Evolutionary conservation across 257 asterid genomes (phyloP), one percentile per base, ranked within the genome.

Genomic region (Osmanthus fragrans): DNA sequence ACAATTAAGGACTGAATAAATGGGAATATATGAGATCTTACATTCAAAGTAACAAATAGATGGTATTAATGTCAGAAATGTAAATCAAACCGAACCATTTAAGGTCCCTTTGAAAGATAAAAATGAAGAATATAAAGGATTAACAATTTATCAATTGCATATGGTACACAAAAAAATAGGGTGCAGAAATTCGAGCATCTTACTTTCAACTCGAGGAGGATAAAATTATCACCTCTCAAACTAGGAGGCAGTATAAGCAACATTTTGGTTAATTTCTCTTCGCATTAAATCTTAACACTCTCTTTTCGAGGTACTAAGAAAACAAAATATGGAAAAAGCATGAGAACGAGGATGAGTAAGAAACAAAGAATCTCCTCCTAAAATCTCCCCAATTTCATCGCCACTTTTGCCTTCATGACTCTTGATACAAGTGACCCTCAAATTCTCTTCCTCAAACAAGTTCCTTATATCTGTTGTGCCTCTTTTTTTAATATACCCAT

Each of bases 121-220:
- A 65, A 32, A n/a, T 5, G 15, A 27, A 63, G 75, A 74, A 71
- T 42, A 58, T 0, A 16, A 27, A 18, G 12, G 25, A 21, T 33
- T n/a, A 33, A 42, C 58, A 64, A 71, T 29, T 7, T 16, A 63
- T 56, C 45, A 68, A 39, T n/a, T 37, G n/a, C 79, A 72, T 49
- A 36, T 21, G 2, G 4, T 60, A 25, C 33, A 60, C 13, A 60
- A 25, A 6, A 8, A 8, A 23, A 9, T 23, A 23, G 7, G 18
- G 18, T 23, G 68, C 18, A 25, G 18, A 3, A 30, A 23, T 7
- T 33, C 30, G 23, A 7, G 18, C 30, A 60, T 60, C 68, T n/a
- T 7, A 21, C 15, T 60, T 60, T 8, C 68, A 21, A 60, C 5
- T 0, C 7, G 45, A 39, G 33, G 29, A 51, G 60, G 25, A 18